phyloP scores from a whole-genome alignment of 2,329 filamentous ascomycete genomes.

The Aspergillus ibericus region DNA sequence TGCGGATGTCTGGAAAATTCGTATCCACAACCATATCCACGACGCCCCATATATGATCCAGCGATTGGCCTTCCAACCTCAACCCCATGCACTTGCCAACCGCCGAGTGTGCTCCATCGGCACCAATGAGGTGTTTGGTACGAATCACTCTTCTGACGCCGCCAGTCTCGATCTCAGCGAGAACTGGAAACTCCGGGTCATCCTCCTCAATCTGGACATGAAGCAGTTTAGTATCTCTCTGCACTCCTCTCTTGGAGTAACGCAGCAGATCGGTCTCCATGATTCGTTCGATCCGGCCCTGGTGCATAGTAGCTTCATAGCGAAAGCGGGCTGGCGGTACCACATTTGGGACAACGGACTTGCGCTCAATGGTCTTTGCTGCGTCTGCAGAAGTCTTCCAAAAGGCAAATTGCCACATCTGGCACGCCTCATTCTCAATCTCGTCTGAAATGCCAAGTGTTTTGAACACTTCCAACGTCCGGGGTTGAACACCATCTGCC shows the following conservation, averaged over 20 bases:
- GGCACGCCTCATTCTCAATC: conserved; percentile 36
- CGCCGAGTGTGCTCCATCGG: conserved; percentile 67
- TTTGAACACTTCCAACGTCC: conserved; percentile 44
- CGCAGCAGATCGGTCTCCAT: conserved; percentile 66
- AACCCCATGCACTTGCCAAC: conserved; percentile 56
- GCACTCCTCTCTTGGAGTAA: conserved; percentile 56
- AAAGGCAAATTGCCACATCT: conserved; percentile 60
- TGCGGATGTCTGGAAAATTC: conserved; percentile 75
- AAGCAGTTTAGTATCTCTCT: conserved; percentile 65
- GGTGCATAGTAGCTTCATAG: conserved; percentile 69
- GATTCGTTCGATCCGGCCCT: conserved; percentile 68
- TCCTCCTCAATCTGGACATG: conserved; percentile 58
- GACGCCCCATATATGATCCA: conserved; percentile 71
- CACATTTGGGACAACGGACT: conserved; percentile 49
- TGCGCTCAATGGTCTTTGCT: conserved; percentile 57
- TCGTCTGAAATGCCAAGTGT: conserved; percentile 40
- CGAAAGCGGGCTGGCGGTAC: conserved; percentile 69
- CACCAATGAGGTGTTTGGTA: conserved; percentile 69
- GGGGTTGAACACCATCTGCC: conserved; percentile 44
- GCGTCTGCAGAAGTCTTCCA: conserved; percentile 62
- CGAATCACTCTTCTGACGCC: conserved; percentile 46
- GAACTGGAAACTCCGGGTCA: conserved; percentile 42
- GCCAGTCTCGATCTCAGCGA: conserved; percentile 30
- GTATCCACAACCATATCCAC: conserved; percentile 72
- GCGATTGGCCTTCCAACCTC: conserved; percentile 64